Base-by-base conservation (phyloP, 1,284 basidiomycete genomes). In the Cutaneotrichosporon dermatis region DNA sequence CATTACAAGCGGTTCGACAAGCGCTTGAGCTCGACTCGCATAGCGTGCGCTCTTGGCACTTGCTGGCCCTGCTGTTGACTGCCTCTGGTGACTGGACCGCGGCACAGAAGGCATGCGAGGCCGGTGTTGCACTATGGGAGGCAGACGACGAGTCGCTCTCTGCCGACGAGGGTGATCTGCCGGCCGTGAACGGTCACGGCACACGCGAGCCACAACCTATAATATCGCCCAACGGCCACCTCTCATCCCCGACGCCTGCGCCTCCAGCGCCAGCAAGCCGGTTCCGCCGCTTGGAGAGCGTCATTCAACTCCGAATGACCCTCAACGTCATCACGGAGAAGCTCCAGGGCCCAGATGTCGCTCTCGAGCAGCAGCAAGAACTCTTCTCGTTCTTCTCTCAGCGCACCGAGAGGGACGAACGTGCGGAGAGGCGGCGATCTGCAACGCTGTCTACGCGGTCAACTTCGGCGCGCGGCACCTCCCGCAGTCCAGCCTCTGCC, bases 21-120 rank as follows among this genome's bases (percentile, higher is more conserved):
- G 89, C 91, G 0, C 84, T 95, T 8, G 90, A 94, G 75, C 82
- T 83, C 4, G 86, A 89, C 56, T 82, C 88, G 0, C 79, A 79
- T 33, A 87, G 90, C 66, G 82, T 90, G 33, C 83, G 90, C 44
- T 86, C 89, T 58, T 98, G 94, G 95, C 95, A 98, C 76, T 82
- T 98, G 13, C 83, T 98, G 0, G 90, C 89, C 0, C 80, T 99
- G 5, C 76, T 97, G 12, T 81, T 94, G 9, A 87, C 88, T 0
- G 88, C 89, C 6, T 81, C 82, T 39, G 90, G 89, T 61, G 87
- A 94, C 69, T 93, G 90, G 89, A 78, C 80, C 37, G 88, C 86
- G 6, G 93, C 94, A 0, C 80, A 82, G 46, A 85, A 86, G 57
- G 85, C 95, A 2, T 79, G 94, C 50, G 90, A 93, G 57, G 81